phyloP scores from a whole-genome alignment of 129 eudicot genomes.

The Ambrosia trifida region DNA sequence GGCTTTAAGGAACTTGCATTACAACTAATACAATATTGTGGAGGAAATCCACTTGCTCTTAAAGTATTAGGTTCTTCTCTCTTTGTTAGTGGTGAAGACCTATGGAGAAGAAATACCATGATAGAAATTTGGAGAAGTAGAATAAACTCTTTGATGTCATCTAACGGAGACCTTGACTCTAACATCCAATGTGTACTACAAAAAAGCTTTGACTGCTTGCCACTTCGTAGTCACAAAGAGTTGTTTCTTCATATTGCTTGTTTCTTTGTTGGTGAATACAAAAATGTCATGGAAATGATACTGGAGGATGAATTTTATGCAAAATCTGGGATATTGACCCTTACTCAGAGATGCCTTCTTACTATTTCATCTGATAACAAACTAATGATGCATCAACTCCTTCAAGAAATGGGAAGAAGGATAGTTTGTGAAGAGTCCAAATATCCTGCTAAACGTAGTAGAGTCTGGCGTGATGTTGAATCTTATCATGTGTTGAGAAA shows the following conservation, averaged over 20 bases:
- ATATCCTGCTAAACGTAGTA: slow-evolving; percentile 24
- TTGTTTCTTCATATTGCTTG: slow-evolving; percentile 45
- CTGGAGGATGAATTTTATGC: slow-evolving; percentile 25
- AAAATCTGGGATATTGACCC: slow-evolving; percentile 18
- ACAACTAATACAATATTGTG: slow-evolving; percentile 22
- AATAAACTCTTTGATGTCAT: slow-evolving; percentile 4
- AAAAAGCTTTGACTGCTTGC: slow-evolving; percentile 14
- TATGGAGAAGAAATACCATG: too few species aligned
- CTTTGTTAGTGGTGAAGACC: too few species aligned
- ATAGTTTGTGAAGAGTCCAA: slow-evolving; percentile 13
- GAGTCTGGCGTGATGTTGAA: slow-evolving; percentile 24
- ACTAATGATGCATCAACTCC: slow-evolving; percentile 31
- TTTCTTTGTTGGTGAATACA: slow-evolving; percentile 40
- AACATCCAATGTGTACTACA: slow-evolving; percentile 1
- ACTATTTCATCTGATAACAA: slow-evolving; percentile 22
- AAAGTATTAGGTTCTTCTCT: neutral
- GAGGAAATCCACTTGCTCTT: slow-evolving; percentile 31
- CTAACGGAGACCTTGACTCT: slow-evolving; percentile 10
- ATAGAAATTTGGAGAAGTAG: slow-evolving; percentile 28
- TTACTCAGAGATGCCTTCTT: slow-evolving; percentile 25
- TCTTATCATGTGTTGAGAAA: slow-evolving; percentile 18
- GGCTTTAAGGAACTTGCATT: slow-evolving; percentile 11
- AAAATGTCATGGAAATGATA: neutral
- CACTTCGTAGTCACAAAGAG: slow-evolving; percentile 10
- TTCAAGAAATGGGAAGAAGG: too few species aligned